These are phyloP conservation scores for Fragaria ananassa DNA, from an alignment of 306 rosid species.

Conservation along the genomic window DNA sequence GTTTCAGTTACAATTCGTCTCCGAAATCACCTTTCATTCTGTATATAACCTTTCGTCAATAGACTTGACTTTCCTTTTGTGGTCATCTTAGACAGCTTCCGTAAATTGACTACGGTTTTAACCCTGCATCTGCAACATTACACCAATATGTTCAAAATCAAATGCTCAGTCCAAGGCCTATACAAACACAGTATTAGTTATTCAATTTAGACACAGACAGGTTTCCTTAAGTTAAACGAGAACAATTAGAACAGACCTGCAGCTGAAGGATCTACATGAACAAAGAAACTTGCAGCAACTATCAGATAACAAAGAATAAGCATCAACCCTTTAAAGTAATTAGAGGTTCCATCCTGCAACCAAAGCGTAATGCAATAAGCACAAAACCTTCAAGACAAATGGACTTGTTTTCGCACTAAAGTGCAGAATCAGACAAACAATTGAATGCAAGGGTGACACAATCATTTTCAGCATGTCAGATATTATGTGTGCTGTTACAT, in stretches of 20 bases:
- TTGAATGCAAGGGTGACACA: background rate
- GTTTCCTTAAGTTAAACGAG: background rate
- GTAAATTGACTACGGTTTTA: constrained; percentile 4
- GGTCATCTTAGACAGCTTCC: constrained; percentile 3
- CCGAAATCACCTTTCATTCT: constrained; percentile 3
- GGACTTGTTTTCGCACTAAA: background rate
- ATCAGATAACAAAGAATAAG: constrained; percentile 78
- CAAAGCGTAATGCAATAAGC: constrained; percentile 5
- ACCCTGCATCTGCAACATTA: constrained; percentile 19
- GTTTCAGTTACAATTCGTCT: constrained; percentile 6
- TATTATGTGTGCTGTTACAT: background rate
- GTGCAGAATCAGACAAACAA: background rate
- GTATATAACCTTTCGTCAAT: background rate
- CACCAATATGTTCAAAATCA: background rate
- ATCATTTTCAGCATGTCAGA: background rate
- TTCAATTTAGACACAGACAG: background rate
- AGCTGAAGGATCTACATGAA: constrained; percentile 54
- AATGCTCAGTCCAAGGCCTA: background rate
- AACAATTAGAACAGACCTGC: constrained; percentile 22
- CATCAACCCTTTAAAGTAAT: constrained; percentile 79
- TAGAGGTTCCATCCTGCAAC: constrained; percentile 79
- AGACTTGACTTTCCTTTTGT: background rate
- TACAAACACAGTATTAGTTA: background rate
- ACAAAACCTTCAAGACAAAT: background rate
- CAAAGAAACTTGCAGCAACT: constrained; percentile 78